A percentile compares a stretch with the other conserved stretches of the same genome.
Evolutionary conservation across 2,329 filamentous ascomycete genomes (phyloP).

Genomic region (Fusarium neocosmosporiellum): DNA sequence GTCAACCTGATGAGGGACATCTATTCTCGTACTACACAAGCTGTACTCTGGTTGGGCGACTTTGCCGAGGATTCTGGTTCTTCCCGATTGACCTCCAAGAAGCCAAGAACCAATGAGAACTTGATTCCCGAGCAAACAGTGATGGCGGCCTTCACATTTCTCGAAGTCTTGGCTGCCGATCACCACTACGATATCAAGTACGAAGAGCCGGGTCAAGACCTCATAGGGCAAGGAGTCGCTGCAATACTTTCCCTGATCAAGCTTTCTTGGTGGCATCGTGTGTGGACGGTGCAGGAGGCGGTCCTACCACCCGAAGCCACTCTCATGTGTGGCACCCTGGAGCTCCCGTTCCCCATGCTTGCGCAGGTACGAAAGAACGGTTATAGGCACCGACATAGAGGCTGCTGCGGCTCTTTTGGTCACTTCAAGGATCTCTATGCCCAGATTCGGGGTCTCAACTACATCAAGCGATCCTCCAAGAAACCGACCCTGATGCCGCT

Average conservation of each 20-base stretch:
- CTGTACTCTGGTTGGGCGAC: slow-evolving; percentile 15
- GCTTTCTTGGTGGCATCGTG: neutral
- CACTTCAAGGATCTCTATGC: neutral
- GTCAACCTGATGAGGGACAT: slow-evolving; percentile 7
- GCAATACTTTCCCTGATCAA: neutral
- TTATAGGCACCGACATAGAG: neutral
- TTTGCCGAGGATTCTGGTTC: slow-evolving; percentile 51
- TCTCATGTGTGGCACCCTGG: neutral
- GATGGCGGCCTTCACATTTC: neutral
- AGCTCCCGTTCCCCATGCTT: neutral
- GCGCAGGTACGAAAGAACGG: neutral
- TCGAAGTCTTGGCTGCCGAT: neutral
- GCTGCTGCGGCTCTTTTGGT: neutral
- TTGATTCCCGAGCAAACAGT: neutral
- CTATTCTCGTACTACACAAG: neutral
- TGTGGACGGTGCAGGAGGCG: neutral
- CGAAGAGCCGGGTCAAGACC: neutral
- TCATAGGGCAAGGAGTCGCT: neutral
- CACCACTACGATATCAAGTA: neutral
- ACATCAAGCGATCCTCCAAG: neutral
- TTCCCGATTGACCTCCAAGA: neutral
- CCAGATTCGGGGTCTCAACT: neutral
- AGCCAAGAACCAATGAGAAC: neutral
- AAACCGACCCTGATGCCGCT: neutral
- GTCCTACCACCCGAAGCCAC: neutral